Evolutionary conservation across 176 grass and related monocot genomes (phyloP).

Genomic region (Sorghum bicolor): Sorghum_bicolor_NCBIv3 NC_012872.2:4143001-4143500

Average conservation of each 20-base stretch:
- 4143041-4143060: conserved; percentile 9
- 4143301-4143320: not conserved
- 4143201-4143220: conserved; percentile 76
- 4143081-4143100: conserved; percentile 34
- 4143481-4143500: not conserved
- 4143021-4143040: conserved; percentile 22
- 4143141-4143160: conserved; percentile 63
- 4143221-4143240: conserved; percentile 93
- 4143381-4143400: not conserved
- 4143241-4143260: conserved; percentile 84
- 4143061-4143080: not conserved
- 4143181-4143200: conserved; percentile 87
- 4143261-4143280: not conserved
- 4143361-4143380: not conserved
- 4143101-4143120: conserved; percentile 68
- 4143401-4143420: not conserved
- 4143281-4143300: not conserved
- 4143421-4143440: not conserved
- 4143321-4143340: not conserved
- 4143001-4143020: conserved; percentile 34
- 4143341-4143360: conserved; percentile 1
- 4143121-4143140: conserved; percentile 17
- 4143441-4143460: not conserved
- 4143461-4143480: not conserved
- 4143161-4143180: conserved; percentile 82